Evolutionary conservation across 1,284 basidiomycete genomes (phyloP).

Genomic region (Ceratobasidium papillatum): DNA sequence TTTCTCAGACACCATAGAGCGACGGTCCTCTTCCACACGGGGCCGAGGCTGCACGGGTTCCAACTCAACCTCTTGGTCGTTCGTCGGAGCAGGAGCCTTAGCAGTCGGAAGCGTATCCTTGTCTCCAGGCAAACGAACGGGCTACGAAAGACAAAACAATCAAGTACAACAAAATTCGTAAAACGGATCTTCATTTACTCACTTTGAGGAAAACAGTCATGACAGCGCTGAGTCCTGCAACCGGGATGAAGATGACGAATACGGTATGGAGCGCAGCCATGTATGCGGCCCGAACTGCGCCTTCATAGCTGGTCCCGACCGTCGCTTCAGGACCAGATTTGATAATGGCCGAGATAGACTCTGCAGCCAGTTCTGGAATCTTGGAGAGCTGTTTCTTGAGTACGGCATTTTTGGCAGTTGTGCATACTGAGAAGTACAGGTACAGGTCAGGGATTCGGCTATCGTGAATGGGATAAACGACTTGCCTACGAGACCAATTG

Average conservation of each 20-base stretch:
- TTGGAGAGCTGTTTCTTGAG: constrained; percentile 30
- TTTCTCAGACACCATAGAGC: background rate
- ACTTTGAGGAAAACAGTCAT: constrained; percentile 33
- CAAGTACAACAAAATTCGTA: background rate
- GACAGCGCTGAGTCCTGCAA: constrained; percentile 34
- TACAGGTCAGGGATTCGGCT: background rate
- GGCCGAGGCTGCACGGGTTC: background rate
- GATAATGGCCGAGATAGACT: constrained; percentile 29
- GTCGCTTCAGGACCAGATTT: constrained; percentile 24
- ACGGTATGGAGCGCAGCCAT: constrained; percentile 20
- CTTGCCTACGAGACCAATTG: constrained; percentile 33
- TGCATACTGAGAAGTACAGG: constrained; percentile 16
- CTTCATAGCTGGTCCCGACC: background rate
- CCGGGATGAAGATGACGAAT: constrained; percentile 34
- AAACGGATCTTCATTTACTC: background rate
- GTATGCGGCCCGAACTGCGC: constrained; percentile 27
- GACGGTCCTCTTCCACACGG: background rate
- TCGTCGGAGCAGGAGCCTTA: background rate
- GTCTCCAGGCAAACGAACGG: constrained; percentile 27
- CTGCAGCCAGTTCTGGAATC: constrained; percentile 19
- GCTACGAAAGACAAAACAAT: constrained; percentile 1
- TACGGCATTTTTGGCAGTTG: constrained; percentile 31
- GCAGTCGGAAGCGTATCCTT: constrained; percentile 26
- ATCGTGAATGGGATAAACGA: background rate
- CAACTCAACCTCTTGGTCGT: constrained; percentile 15